Evolutionary conservation across 108 stramenopile species (phyloP).

Genomic region (Asterionellopsis glacialis): DNA sequence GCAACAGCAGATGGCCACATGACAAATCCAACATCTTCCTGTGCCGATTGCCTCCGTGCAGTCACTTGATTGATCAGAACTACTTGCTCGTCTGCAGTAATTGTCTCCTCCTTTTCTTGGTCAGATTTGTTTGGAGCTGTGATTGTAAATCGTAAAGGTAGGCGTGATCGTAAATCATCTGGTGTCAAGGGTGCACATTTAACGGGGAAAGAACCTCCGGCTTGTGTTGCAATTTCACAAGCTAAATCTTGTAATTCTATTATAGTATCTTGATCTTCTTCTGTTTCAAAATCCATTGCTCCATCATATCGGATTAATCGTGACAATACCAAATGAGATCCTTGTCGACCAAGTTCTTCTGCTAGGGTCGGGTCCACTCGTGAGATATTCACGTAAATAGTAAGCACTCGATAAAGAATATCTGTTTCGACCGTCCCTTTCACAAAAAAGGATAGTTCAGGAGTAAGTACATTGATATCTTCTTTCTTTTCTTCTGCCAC

Average conservation of each 20-base stretch:
- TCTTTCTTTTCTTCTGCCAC: not conserved
- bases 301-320: conserved; percentile 28
- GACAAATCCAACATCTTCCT: conserved; percentile 83
- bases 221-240: conserved; percentile 46
- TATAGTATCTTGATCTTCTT: conserved; percentile 56
- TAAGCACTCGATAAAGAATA: too few relatives aligned
- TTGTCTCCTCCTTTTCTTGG: conserved; percentile 9
- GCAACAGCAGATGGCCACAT: conserved; percentile 86
- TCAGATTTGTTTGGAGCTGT: too few relatives aligned
- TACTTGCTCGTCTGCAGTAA: too few relatives aligned
- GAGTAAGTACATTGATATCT: not conserved
- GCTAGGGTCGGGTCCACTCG: conserved; percentile 45
- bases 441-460: too few relatives aligned
- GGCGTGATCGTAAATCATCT: conserved; percentile 46
- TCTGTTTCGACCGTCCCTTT: too few relatives aligned
- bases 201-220: conserved; percentile 28
- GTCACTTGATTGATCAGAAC: conserved; percentile 71
- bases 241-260: conserved; percentile 73
- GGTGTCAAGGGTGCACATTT: conserved; percentile 39
- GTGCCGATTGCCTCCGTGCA: conserved; percentile 51
- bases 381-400: conserved; percentile 24
- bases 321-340: conserved; percentile 39
- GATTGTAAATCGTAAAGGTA: conserved; percentile 28
- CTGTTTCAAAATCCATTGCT: conserved; percentile 10
- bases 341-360: conserved; percentile 59